phyloP scores from a whole-genome alignment of 352 stramenopile species.

The Globisporangium carolinianum region DNA sequence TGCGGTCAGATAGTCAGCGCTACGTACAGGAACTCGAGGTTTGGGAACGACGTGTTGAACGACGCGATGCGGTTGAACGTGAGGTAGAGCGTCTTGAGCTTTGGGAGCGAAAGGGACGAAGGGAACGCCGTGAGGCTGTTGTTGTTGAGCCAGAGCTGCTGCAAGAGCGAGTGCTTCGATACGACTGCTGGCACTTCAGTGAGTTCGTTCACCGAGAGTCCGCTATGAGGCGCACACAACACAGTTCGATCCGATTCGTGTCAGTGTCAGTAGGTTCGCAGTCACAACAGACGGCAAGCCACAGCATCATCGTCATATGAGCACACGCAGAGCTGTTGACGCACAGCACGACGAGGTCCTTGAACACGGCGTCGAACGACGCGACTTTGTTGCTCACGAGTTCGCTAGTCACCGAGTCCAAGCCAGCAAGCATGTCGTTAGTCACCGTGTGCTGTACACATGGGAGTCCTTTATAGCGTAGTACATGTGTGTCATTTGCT shows the following conservation, averaged over 20 bases:
- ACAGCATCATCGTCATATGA: background rate
- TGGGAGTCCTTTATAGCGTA: background rate
- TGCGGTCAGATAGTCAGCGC: no score
- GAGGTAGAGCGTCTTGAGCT: no score
- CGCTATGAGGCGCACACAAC: no score
- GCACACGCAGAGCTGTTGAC: background rate
- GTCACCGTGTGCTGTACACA: no score
- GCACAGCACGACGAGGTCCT: background rate
- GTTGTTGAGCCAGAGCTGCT: constrained; percentile 1
- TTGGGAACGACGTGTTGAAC: background rate
- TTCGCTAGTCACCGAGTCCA: no score
- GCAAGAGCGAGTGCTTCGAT: background rate
- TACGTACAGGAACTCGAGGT: background rate
- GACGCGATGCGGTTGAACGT: background rate
- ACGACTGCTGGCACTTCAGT: background rate
- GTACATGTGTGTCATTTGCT: no score
- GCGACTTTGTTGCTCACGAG: constrained; percentile 2
- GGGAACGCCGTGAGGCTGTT: background rate
- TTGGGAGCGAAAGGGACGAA: background rate
- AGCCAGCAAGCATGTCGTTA: no score
- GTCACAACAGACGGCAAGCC: background rate
- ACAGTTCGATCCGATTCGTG: no score
- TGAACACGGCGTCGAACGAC: constrained; percentile 1
- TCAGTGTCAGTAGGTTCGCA: no score
- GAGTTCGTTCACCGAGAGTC: background rate